Base-by-base conservation (phyloP, 2,329 filamentous ascomycete genomes). In the Trichoderma pleuroti region DNA sequence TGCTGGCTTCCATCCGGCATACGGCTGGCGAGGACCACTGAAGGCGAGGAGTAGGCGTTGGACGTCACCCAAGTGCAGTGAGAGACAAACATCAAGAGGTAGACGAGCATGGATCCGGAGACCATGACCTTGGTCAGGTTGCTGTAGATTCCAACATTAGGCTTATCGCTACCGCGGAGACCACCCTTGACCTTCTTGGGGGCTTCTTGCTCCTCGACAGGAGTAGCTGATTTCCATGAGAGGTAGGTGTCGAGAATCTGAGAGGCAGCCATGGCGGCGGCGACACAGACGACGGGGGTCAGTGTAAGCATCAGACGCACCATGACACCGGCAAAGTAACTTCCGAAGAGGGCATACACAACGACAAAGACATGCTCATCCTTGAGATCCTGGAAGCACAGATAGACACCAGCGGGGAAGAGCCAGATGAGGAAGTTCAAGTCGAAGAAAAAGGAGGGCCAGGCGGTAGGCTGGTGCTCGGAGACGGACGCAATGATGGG, bases 51-150 rank as follows among this genome's bases (percentile, higher is more conserved):
- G 84, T 99, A 99, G 28, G 96, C 97, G 78, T 98, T 98, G 7
- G 96, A 98, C 18, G 96, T 99, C 66, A 99, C 96, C 96, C 97
- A 99, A 12, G 96, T 99, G 84, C 96, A 99, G 85, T 99, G 96
- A 66, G 95, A 88, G 70, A 99, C 96, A 79, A 99, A 99, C 72
- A 99, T 86, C 72, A 98, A 82, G 8, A 99, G 88, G 80, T 97
- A 99, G 46, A 93, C 81, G 12, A 90, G 88, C 78, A 94, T 87
- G 62, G 89, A 87, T 56, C 85, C 88, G 30, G 93, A 90, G 46
- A 98, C 89, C n/a, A 92, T 83, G 12, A 87, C 81, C 85, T 97
- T 98, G 72, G 94, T 97, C 42, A 93, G 81, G 72, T 86, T 85
- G 64, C 89, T 92, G 83, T 95, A 97, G 76, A 99, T 91, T 21